Conservation (phyloP, 139 green algal species). For the Volvox reticuliferus region DNA sequence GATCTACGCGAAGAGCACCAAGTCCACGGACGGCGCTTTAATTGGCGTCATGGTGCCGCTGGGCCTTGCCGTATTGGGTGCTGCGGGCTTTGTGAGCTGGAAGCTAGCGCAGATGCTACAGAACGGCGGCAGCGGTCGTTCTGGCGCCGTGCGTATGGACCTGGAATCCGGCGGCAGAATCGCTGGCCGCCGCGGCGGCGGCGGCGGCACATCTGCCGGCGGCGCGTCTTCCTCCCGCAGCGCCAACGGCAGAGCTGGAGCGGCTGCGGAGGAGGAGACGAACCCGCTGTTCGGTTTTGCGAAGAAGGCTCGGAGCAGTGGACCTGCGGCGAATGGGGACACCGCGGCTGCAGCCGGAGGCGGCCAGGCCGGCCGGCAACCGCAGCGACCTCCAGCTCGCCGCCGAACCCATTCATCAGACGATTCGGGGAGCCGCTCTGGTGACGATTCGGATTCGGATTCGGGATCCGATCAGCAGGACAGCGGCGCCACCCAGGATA, state of each 20-base stretch:
- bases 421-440: neutral
- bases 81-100: constrained; percentile 2
- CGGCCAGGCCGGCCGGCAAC: neutral
- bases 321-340: neutral
- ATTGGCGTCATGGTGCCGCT: constrained; percentile 36
- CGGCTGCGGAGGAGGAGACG: neutral
- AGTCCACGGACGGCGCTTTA: constrained; percentile 8
- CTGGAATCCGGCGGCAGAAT: neutral
- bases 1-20: neutral
- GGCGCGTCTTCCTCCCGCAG: too few species aligned
- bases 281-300: neutral
- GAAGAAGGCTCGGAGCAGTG: neutral
- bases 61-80: constrained; percentile 9
- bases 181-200: neutral
- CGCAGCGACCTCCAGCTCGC: neutral
- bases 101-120: constrained; percentile 1
- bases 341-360: neutral
- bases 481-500: constrained; percentile 7
- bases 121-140: neutral
- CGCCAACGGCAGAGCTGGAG: neutral
- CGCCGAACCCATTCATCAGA: neutral
- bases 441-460: neutral
- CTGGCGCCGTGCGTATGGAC: neutral
- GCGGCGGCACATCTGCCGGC: neutral
- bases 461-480: constrained; percentile 17